Evolutionary conservation across 139 green algal species (phyloP).

Genomic region (Coelastrella sp.): DNA sequence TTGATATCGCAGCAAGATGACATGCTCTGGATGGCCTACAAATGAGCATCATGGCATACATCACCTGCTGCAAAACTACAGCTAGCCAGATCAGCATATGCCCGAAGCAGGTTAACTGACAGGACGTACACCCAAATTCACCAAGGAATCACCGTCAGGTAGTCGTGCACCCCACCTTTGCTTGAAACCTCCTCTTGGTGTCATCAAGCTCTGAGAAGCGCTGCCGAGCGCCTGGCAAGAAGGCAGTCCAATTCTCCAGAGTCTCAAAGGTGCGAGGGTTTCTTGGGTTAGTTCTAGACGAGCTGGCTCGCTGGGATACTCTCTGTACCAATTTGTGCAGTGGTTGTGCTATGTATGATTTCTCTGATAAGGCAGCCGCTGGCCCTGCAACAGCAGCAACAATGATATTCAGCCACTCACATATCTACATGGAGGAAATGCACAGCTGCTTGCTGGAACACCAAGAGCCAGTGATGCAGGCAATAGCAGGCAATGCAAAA

Average conservation of each 20-base stretch:
- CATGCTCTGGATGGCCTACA: background rate
- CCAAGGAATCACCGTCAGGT: background rate
- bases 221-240: background rate
- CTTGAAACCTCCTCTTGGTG: background rate
- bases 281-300: background rate
- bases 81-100: background rate
- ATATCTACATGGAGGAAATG: too few relatives aligned
- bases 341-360: background rate
- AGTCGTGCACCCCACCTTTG: background rate
- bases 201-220: background rate
- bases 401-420: background rate
- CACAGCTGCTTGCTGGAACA: too few relatives aligned
- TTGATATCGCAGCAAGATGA: background rate
- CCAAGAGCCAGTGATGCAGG: too few relatives aligned
- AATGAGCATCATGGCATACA: background rate
- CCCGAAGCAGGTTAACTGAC: background rate
- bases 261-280: background rate
- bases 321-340: background rate
- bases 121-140: background rate
- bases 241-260: background rate
- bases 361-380: background rate
- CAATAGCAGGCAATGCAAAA: too few relatives aligned
- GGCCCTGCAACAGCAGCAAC: background rate
- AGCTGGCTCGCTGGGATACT: background rate
- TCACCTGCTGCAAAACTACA: background rate